These are phyloP conservation scores for Hibiscus mutabilis DNA, from an alignment of 345 rosid genomes.

Conservation along the genomic window DNA sequence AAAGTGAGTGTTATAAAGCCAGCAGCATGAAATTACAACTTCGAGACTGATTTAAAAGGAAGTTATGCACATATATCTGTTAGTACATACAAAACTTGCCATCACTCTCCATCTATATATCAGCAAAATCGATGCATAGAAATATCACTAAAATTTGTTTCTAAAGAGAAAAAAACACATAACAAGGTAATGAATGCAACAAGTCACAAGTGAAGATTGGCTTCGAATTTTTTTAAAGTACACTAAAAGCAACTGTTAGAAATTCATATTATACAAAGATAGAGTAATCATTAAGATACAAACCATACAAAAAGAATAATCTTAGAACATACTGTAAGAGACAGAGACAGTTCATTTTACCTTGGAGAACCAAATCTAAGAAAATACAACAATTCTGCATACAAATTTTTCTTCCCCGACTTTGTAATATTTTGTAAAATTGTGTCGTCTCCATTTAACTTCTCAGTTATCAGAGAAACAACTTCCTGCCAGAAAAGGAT, in stretches of 20 bases:
- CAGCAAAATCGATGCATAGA: background rate
- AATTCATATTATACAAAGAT: constrained; percentile 9
- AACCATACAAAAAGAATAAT: background rate
- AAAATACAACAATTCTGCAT: constrained; percentile 65
- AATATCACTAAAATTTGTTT: background rate
- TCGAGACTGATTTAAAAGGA: background rate
- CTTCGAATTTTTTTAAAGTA: background rate
- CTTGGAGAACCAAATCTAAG: constrained; percentile 50
- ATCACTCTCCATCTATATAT: background rate
- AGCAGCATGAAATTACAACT: background rate
- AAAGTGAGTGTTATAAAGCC: background rate
- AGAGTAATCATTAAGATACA: background rate
- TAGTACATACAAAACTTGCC: background rate
- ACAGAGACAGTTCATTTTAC: constrained; percentile 16
- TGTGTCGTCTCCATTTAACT: constrained; percentile 53
- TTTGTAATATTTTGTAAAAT: constrained; percentile 50
- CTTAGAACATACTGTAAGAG: background rate
- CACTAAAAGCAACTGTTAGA: background rate
- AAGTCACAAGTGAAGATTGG: background rate
- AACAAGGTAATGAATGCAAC: background rate
- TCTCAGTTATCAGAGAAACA: constrained; percentile 48
- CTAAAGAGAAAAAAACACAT: constrained; percentile 1
- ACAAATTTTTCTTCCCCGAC: constrained; percentile 80
- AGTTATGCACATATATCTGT: background rate
- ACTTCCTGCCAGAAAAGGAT: constrained; percentile 37